Conservation (phyloP, 148 eudicot genomes). For the Diospyros lotus region DNA sequence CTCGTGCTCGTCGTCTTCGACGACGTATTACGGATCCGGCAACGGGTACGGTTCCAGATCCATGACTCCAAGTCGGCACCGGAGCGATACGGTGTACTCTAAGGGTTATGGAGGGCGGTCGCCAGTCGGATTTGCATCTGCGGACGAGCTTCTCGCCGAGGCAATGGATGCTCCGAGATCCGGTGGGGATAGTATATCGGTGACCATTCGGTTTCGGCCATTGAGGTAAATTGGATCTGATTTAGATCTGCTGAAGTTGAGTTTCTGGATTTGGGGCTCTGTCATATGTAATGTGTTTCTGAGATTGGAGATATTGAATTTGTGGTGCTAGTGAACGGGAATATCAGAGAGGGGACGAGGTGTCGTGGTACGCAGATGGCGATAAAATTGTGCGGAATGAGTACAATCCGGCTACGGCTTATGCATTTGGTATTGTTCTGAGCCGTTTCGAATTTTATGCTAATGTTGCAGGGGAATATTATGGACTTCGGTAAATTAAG, state of each 20-base stretch:
- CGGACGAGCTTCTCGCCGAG: constrained; percentile 49
- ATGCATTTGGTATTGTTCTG: constrained; percentile 69
- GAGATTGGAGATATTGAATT: constrained; percentile 9
- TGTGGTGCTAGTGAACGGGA: constrained; percentile 68
- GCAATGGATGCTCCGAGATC: constrained; percentile 51
- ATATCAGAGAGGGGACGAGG: constrained; percentile 78
- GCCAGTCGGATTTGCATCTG: constrained; percentile 51
- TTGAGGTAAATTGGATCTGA: constrained; percentile 61
- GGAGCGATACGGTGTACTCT: constrained; percentile 29
- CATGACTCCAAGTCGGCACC: constrained; percentile 35
- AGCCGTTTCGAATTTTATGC: constrained; percentile 2
- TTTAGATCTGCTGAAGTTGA: constrained; percentile 22
- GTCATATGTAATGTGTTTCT: constrained; percentile 12
- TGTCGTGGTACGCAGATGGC: constrained; percentile 91
- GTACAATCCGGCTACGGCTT: constrained; percentile 75
- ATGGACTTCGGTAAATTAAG: not conserved
- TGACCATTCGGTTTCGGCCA: constrained; percentile 88
- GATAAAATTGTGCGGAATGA: constrained; percentile 83
- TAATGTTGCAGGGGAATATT: not conserved
- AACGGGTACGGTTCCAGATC: constrained; percentile 52
- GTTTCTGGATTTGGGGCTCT: constrained; percentile 11
- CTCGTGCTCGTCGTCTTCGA: constrained; percentile 39
- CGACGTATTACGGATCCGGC: constrained; percentile 34
- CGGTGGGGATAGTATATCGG: constrained; percentile 86
- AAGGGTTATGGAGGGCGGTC: constrained; percentile 40